Conservation (phyloP, 1,139 yeast genomes). For the Spencermartinsiella ligniputridi region DNA sequence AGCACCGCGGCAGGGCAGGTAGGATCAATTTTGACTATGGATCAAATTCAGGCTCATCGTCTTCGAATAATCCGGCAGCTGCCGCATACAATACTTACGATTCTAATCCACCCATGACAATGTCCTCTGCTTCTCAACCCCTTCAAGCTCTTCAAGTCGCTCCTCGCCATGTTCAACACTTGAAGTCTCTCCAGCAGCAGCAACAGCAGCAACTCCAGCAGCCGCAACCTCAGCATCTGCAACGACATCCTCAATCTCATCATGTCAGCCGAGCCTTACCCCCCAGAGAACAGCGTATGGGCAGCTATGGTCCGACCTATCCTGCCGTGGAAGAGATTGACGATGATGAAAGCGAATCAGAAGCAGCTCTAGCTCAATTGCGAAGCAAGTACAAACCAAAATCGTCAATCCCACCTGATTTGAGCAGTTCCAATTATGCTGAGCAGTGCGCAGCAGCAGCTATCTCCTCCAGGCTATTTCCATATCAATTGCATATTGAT, state of each 20-base stretch:
- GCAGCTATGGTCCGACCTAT: slow-evolving; percentile 16
- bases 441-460: slow-evolving; percentile 41
- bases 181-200: slow-evolving; percentile 16
- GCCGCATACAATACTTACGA: neutral
- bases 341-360: slow-evolving; percentile 15
- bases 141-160: slow-evolving; percentile 16
- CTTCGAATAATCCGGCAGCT: neutral
- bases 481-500: slow-evolving; percentile 34
- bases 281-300: slow-evolving; percentile 8
- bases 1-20: too few species aligned
- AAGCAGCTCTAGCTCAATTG: slow-evolving; percentile 10
- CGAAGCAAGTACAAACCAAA: slow-evolving; percentile 34
- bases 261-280: slow-evolving; percentile 8
- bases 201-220: slow-evolving; percentile 18
- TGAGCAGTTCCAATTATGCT: slow-evolving; percentile 35
- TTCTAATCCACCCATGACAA: too few species aligned
- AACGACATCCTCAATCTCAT: slow-evolving; percentile 13
- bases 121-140: slow-evolving; percentile 5
- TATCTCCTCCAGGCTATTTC: slow-evolving; percentile 38
- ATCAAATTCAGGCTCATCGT: neutral
- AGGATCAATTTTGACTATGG: neutral
- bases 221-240: slow-evolving; percentile 15
- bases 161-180: slow-evolving; percentile 16
- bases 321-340: slow-evolving; percentile 15
- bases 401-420: slow-evolving; percentile 38